A percentile compares a stretch with the other conserved stretches of the same genome.
Conservation (phyloP, 2,329 filamentous ascomycete genomes). For the Aspergillus luchuensis region DNA sequence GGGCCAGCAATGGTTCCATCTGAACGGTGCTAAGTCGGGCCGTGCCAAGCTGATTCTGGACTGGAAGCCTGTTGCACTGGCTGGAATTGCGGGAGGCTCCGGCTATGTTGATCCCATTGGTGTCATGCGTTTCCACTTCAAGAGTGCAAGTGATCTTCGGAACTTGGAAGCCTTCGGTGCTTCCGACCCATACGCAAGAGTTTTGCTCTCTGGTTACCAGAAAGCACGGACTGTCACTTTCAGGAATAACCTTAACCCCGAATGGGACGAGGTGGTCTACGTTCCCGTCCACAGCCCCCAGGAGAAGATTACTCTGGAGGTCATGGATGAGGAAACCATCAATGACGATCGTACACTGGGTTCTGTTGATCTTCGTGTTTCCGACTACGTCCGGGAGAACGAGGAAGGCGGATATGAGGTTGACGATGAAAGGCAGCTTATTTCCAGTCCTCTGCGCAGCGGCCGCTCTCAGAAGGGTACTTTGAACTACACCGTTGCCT, state of each 20-base stretch:
- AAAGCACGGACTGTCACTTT: conserved; percentile 93
- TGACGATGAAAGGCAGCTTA: conserved; percentile 71
- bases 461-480: conserved; percentile 76
- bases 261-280: conserved; percentile 95
- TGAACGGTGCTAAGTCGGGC: conserved; percentile 77
- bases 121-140: conserved; percentile 92
- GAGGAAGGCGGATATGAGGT: conserved; percentile 79
- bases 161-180: conserved; percentile 96
- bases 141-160: conserved; percentile 76
- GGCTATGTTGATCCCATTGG: conserved; percentile 93
- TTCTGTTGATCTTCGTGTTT: conserved; percentile 71
- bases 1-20: conserved; percentile 94
- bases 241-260: conserved; percentile 91
- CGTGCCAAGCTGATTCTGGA: conserved; percentile 87
- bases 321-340: conserved; percentile 94
- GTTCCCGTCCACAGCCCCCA: conserved; percentile 82
- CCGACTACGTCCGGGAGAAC: conserved; percentile 76
- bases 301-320: conserved; percentile 84
- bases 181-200: conserved; percentile 90
- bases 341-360: conserved; percentile 89
- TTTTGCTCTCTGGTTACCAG: conserved; percentile 85
- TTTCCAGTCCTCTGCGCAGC: conserved; percentile 69
- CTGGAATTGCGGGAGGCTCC: conserved; percentile 72
- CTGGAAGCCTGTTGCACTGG: conserved; percentile 92
- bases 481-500: conserved; percentile 79